Evolutionary conservation across 306 rosid genomes (phyloP).

Genomic region (Ormosia semicastrata): DNA sequence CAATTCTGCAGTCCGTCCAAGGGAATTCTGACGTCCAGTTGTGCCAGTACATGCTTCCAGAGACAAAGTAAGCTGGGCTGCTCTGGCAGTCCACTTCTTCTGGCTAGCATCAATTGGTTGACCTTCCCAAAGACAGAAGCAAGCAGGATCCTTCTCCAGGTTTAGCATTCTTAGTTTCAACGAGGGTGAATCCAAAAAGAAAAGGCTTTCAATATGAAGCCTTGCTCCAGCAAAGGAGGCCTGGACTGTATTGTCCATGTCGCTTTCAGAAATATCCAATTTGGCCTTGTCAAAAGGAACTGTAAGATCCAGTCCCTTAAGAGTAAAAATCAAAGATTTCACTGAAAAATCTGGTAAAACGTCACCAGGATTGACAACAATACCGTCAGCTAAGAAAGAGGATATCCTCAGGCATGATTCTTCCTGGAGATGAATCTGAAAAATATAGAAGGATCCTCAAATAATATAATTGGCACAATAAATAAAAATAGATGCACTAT

Average conservation of each 20-base stretch:
- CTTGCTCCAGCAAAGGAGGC: constrained; percentile 81
- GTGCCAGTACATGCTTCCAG: constrained; percentile 55
- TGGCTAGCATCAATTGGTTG: constrained; percentile 89
- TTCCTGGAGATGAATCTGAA: constrained; percentile 88
- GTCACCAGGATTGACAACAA: constrained; percentile 74
- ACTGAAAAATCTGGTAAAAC: constrained; percentile 86
- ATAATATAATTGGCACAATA: constrained; percentile 9
- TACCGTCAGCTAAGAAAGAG: constrained; percentile 92
- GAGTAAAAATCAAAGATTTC: constrained; percentile 63
- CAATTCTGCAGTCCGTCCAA: constrained; percentile 51
- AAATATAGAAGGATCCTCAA: constrained; percentile 17
- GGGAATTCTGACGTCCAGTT: constrained; percentile 44
- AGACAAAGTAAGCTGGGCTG: constrained; percentile 72
- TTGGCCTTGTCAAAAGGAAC: constrained; percentile 67
- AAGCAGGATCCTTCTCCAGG: constrained; percentile 94
- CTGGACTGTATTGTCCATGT: constrained; percentile 38
- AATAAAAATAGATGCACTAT: neutral
- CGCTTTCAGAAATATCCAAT: constrained; percentile 41
- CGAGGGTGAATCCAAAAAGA: constrained; percentile 68
- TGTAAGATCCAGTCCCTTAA: constrained; percentile 69
- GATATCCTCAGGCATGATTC: constrained; percentile 87
- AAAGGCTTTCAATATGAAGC: constrained; percentile 71
- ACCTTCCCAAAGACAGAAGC: constrained; percentile 91
- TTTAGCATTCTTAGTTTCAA: constrained; percentile 59
- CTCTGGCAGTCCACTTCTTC: constrained; percentile 78